phyloP scores from a whole-genome alignment of 1,284 basidiomycete genomes.

The Taiwanofungus camphoratus region DNA sequence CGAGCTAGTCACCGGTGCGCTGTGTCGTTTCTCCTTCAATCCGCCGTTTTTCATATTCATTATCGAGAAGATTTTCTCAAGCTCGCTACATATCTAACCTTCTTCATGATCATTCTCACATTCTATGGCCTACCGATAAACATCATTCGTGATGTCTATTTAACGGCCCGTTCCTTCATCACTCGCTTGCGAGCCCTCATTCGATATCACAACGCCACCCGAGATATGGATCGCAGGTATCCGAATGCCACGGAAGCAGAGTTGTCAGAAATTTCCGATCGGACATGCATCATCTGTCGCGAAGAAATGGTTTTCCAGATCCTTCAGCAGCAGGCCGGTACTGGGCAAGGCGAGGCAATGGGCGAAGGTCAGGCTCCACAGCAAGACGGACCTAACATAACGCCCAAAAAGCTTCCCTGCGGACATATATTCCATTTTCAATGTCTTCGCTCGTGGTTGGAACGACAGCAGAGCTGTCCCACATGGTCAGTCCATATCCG shows the following conservation, averaged over 20 bases:
- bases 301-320: slow-evolving; percentile 79
- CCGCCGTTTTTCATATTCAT: slow-evolving; percentile 9
- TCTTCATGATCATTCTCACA: slow-evolving; percentile 89
- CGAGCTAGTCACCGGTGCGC: slow-evolving; percentile 80
- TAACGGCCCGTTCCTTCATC: slow-evolving; percentile 89
- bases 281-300: slow-evolving; percentile 97
- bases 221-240: slow-evolving; percentile 96
- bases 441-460: slow-evolving; percentile 95
- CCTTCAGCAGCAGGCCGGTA: slow-evolving; percentile 26
- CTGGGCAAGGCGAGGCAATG: slow-evolving; percentile 12
- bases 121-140: slow-evolving; percentile 96
- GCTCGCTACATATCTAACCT: slow-evolving; percentile 86
- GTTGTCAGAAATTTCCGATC: slow-evolving; percentile 74
- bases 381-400: slow-evolving; percentile 81
- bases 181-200: slow-evolving; percentile 82
- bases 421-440: slow-evolving; percentile 99
- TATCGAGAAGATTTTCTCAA: slow-evolving; percentile 81
- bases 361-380: slow-evolving; percentile 23
- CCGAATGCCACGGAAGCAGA: slow-evolving; percentile 91
- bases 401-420: slow-evolving; percentile 94
- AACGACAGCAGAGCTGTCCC: slow-evolving; percentile 93
- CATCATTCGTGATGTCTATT: slow-evolving; percentile 94
- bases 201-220: slow-evolving; percentile 89
- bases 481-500: slow-evolving; percentile 71
- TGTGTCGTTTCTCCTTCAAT: slow-evolving; percentile 5